Percentiles rank a stretch among this genome's conserved stretches.
Evolutionary conservation across 192 early-diverging fungal species (phyloP).

Genomic region (Jimgerdemannia flammicorona): DNA sequence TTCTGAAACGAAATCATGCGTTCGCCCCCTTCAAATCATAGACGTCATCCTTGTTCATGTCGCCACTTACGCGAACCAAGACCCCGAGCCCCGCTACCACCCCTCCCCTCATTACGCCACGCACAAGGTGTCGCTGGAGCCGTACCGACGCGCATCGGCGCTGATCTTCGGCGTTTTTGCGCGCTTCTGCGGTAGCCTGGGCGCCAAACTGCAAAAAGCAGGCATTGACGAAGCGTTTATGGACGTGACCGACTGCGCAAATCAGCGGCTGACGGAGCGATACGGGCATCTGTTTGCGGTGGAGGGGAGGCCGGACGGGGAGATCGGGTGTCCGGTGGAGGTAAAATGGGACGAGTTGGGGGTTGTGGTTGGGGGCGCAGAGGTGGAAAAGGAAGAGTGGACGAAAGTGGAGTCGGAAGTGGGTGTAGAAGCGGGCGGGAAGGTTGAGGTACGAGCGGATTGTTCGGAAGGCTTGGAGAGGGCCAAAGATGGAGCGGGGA

Average conservation of each 20-base stretch:
- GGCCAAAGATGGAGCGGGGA: not conserved
- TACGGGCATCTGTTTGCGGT: slow-evolving; percentile 31
- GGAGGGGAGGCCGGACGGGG: slow-evolving; percentile 20
- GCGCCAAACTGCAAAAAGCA: slow-evolving; percentile 59
- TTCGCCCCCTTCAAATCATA: slow-evolving; percentile 4
- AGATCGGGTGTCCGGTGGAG: not conserved
- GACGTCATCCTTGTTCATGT: slow-evolving; percentile 79
- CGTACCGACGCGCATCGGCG: slow-evolving; percentile 69
- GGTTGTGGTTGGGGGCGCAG: slow-evolving; percentile 37
- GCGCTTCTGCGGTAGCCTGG: slow-evolving; percentile 30
- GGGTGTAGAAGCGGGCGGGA: not conserved
- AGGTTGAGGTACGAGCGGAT: not conserved
- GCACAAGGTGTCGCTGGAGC: slow-evolving; percentile 89
- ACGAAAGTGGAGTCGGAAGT: not conserved
- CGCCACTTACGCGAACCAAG: slow-evolving; percentile 72
- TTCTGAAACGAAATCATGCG: not conserved
- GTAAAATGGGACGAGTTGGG: slow-evolving; percentile 40
- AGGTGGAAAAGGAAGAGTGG: slow-evolving; percentile 2
- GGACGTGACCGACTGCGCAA: slow-evolving; percentile 74
- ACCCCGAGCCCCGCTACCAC: slow-evolving; percentile 64
- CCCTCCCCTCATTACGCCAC: slow-evolving; percentile 57
- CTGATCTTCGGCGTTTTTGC: slow-evolving; percentile 71
- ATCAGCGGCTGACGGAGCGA: slow-evolving; percentile 44
- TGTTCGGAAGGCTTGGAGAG: not conserved
- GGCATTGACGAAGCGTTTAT: slow-evolving; percentile 88